Evolutionary conservation across 1,139 yeast species (phyloP).

Genomic region (Pichia kudriavzevii): DNA sequence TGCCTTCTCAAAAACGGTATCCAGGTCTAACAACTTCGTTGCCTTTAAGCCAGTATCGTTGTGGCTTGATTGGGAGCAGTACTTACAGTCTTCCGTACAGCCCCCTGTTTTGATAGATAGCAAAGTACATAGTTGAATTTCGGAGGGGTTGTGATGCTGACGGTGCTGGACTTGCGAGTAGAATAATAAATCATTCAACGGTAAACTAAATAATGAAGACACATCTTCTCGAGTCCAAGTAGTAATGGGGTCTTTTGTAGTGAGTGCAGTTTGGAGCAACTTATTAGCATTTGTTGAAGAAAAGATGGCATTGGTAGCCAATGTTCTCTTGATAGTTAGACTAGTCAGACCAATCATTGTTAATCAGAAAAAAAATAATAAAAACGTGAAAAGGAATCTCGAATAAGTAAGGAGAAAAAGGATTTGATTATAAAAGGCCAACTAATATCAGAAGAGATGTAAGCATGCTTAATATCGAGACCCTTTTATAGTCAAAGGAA

Average conservation of each 20-base stretch:
- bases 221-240: conserved; percentile 59
- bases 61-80: conserved; percentile 69
- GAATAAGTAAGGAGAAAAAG: too few relatives aligned
- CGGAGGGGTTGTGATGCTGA: conserved; percentile 56
- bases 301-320: conserved; percentile 11
- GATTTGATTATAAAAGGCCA: too few relatives aligned
- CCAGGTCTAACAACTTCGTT: conserved; percentile 53
- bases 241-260: conserved; percentile 32
- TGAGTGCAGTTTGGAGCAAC: conserved; percentile 20
- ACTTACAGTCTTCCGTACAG: conserved; percentile 74
- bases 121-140: conserved; percentile 70
- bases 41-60: conserved; percentile 66
- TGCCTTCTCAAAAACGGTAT: conserved; percentile 58
- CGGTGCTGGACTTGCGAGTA: conserved; percentile 63
- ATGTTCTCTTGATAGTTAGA: conserved; percentile 5
- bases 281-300: conserved; percentile 1
- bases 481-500: too few relatives aligned
- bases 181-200: conserved; percentile 56
- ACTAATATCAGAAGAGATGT: too few relatives aligned
- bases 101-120: conserved; percentile 75
- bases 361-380: not conserved
- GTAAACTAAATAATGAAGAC: conserved; percentile 51
- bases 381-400: not conserved
- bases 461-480: too few relatives aligned
- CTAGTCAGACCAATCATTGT: not conserved